Conservation (phyloP, 164 flowering plant genomes). For the Chimonanthus praecox region DNA sequence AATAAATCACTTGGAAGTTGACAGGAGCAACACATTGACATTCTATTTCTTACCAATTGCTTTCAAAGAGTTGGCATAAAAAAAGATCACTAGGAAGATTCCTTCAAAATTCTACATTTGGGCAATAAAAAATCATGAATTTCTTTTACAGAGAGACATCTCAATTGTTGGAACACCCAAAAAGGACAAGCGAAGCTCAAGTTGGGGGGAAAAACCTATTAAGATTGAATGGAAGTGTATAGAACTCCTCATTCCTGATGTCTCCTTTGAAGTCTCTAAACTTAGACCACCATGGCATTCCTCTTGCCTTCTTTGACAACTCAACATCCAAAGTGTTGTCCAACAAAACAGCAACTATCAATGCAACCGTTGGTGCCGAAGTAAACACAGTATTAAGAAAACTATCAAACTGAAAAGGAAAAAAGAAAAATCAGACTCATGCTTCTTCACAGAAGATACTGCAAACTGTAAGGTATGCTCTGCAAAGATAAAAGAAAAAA, state of each 20-base stretch:
- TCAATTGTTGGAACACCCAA: background rate
- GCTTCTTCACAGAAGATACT: no score
- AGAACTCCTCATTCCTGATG: conserved; percentile 20
- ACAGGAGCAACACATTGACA: no score
- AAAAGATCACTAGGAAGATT: background rate
- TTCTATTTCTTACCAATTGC: no score
- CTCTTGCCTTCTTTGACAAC: conserved; percentile 19
- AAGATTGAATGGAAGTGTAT: conserved; percentile 22
- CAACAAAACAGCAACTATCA: conserved; percentile 17
- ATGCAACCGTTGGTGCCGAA: conserved; percentile 19
- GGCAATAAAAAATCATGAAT: background rate
- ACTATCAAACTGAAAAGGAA: conserved; percentile 17
- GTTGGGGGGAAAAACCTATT: conserved; percentile 18
- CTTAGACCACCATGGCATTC: conserved; percentile 27
- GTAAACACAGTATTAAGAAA: conserved; percentile 19
- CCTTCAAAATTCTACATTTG: background rate
- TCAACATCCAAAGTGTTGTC: conserved; percentile 17
- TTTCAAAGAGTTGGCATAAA: no score
- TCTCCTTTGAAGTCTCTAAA: conserved; percentile 20
- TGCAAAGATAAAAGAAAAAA: background rate
- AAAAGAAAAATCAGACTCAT: background rate
- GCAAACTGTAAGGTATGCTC: background rate
- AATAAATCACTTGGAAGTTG: no score
- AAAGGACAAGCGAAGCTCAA: background rate
- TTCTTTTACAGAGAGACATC: background rate